Percentiles rank a stretch among this genome's conserved stretches.
phyloP scores from a whole-genome alignment of 2,329 filamentous ascomycete species.

The Fusarium sarcochroum region DNA sequence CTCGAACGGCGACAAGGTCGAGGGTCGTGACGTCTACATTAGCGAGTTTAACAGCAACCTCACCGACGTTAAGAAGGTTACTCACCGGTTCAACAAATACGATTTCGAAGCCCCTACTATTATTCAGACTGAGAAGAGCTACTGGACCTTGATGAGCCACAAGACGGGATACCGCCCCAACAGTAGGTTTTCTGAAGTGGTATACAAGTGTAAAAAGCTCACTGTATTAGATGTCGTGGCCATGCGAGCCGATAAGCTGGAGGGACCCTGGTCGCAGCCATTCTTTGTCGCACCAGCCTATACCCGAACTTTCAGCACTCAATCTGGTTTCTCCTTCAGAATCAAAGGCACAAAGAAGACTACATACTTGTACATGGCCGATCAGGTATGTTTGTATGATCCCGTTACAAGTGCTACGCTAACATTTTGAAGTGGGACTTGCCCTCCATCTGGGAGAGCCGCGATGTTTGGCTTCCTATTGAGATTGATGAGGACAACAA shows the following conservation, averaged over 20 bases:
- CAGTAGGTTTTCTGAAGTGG: slow-evolving; percentile 45
- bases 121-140: slow-evolving; percentile 71
- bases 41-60: slow-evolving; percentile 67
- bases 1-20: slow-evolving; percentile 68
- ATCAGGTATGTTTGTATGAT: slow-evolving; percentile 49
- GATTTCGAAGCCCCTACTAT: slow-evolving; percentile 73
- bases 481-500: slow-evolving; percentile 65
- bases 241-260: slow-evolving; percentile 64
- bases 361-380: slow-evolving; percentile 64
- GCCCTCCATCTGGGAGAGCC: slow-evolving; percentile 67
- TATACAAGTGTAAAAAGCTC: neutral
- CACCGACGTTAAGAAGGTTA: slow-evolving; percentile 64
- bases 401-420: fast-evolving
- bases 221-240: slow-evolving; percentile 62
- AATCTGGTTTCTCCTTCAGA: slow-evolving; percentile 63
- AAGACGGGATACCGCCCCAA: slow-evolving; percentile 76
- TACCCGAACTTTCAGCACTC: slow-evolving; percentile 66
- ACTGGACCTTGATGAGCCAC: slow-evolving; percentile 73
- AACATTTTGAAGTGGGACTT: slow-evolving; percentile 59
- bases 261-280: slow-evolving; percentile 66
- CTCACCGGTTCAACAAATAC: slow-evolving; percentile 70
- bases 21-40: slow-evolving; percentile 71
- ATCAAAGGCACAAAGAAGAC: slow-evolving; percentile 62
- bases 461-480: slow-evolving; percentile 69
- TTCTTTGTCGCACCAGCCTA: slow-evolving; percentile 64